A percentile compares a stretch with the other conserved stretches of the same genome.
Conservation (phyloP, 1,284 basidiomycete species). For the Malassezia furfur region DNA sequence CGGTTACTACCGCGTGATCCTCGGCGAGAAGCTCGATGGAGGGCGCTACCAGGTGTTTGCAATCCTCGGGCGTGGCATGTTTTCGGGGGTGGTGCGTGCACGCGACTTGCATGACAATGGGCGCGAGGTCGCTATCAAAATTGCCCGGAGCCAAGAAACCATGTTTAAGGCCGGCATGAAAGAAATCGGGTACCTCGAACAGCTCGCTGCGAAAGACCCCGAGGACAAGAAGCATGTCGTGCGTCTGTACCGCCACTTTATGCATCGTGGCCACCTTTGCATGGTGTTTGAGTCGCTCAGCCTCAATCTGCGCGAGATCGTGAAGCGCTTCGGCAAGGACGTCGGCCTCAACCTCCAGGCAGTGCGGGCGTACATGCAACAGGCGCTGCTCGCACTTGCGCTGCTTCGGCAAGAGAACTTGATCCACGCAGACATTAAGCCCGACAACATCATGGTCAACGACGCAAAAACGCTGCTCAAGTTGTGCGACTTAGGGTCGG, state of each 20-base stretch:
- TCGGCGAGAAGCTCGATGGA: conserved; percentile 81
- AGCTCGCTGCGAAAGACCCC: conserved; percentile 75
- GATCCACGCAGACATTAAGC: conserved; percentile 86
- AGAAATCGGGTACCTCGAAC: conserved; percentile 78
- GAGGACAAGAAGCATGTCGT: conserved; percentile 95
- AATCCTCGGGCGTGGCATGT: conserved; percentile 94
- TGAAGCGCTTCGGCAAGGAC: conserved; percentile 98
- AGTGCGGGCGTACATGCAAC: conserved; percentile 93
- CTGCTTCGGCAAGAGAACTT: conserved; percentile 78
- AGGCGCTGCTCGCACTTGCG: conserved; percentile 79
- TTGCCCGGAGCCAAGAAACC: conserved; percentile 86
- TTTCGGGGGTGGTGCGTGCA: conserved; percentile 86
- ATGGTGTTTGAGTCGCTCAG: conserved; percentile 80
- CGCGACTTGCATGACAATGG: conserved; percentile 53
- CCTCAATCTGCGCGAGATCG: conserved; percentile 95
- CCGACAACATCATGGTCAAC: conserved; percentile 55
- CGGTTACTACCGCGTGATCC: conserved; percentile 87
- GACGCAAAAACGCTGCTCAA: conserved; percentile 89
- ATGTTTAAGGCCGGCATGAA: conserved; percentile 96
- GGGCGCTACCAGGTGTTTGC: conserved; percentile 91
- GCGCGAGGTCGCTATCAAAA: conserved; percentile 89
- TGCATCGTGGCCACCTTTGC: conserved; percentile 90
- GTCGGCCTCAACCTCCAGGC: conserved; percentile 91
- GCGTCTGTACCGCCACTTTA: conserved; percentile 81
- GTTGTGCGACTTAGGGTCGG: conserved; percentile 91